phyloP scores from a whole-genome alignment of 2,329 filamentous ascomycete species.

The Pyrenophora teres region DNA sequence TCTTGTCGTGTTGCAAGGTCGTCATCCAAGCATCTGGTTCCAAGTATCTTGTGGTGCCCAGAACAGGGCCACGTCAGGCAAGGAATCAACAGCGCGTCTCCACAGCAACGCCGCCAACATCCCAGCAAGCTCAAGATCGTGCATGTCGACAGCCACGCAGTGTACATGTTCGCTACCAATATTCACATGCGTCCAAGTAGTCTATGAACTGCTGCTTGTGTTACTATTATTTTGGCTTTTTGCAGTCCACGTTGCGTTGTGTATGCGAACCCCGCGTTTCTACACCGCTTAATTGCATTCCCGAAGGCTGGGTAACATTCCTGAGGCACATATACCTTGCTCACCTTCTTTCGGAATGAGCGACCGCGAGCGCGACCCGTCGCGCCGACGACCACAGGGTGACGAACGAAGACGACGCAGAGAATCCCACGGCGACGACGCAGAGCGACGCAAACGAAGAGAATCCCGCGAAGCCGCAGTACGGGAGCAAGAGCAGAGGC shows the following conservation, averaged over 20 bases:
- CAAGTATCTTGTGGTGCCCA: constrained; percentile 18
- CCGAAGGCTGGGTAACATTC: neutral
- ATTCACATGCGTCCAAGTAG: constrained; percentile 3
- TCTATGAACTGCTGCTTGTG: neutral
- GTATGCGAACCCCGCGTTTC: constrained; percentile 23
- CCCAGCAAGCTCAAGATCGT: constrained; percentile 21
- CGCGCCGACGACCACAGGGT: constrained; percentile 30
- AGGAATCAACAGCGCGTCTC: constrained; percentile 30
- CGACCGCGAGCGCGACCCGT: constrained; percentile 29
- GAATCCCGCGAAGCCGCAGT: constrained; percentile 24
- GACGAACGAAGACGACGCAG: constrained; percentile 36
- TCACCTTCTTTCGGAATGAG: constrained; percentile 18
- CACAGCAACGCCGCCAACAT: constrained; percentile 33
- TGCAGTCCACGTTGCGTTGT: constrained; percentile 1
- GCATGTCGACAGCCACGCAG: constrained; percentile 19
- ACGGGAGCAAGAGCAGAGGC: constrained; percentile 35
- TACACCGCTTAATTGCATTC: constrained; percentile 8
- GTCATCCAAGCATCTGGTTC: constrained; percentile 14
- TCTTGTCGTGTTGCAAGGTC: constrained; percentile 14
- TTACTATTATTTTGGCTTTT: constrained; percentile 7
- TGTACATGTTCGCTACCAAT: constrained; percentile 35
- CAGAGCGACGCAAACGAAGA: constrained; percentile 25
- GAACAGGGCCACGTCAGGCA: constrained; percentile 34
- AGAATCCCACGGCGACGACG: constrained; percentile 35
- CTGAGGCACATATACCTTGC: neutral